phyloP scores from a whole-genome alignment of 73 alveolate species.

The Paramecium sexaurelia region DNA sequence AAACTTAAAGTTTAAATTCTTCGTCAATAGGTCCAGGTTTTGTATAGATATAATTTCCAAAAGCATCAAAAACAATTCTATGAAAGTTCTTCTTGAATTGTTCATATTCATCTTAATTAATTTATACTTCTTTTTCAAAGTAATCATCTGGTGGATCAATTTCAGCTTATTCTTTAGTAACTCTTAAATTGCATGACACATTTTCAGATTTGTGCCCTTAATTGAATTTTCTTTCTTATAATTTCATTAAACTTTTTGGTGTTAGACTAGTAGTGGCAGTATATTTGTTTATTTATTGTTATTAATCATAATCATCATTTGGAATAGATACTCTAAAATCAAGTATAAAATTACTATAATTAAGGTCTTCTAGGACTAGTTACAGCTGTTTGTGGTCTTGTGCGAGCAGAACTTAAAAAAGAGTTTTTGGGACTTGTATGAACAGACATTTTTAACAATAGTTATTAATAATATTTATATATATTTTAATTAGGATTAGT shows the following conservation, averaged over 20 bases:
- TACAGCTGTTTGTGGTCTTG: conserved; percentile 52
- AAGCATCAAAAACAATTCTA: conserved; percentile 49
- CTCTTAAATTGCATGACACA: conserved; percentile 12
- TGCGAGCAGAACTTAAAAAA: not conserved
- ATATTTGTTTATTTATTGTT: not conserved
- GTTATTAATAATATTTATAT: not conserved
- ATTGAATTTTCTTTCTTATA: not conserved
- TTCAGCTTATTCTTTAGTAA: conserved; percentile 50
- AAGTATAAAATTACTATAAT: not conserved
- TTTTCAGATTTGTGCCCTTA: conserved; percentile 26
- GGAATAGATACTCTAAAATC: not conserved
- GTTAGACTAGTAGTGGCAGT: not conserved
- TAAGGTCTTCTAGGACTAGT: not conserved
- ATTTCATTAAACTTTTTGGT: conserved; percentile 12
- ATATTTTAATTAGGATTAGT: not conserved
- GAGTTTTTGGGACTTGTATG: conserved; percentile 3
- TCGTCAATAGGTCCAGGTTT: conserved; percentile 26
- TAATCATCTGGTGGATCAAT: conserved; percentile 48
- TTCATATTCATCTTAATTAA: conserved; percentile 30
- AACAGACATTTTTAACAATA: conserved; percentile 10
- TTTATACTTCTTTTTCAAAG: not conserved
- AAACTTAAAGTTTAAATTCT: conserved; percentile 7
- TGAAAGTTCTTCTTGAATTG: conserved; percentile 34
- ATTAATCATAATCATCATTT: not conserved
- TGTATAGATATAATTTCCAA: conserved; percentile 43